phyloP scores from a whole-genome alignment of 2,329 filamentous ascomycete genomes.

The Ramichloridium luteum region DNA sequence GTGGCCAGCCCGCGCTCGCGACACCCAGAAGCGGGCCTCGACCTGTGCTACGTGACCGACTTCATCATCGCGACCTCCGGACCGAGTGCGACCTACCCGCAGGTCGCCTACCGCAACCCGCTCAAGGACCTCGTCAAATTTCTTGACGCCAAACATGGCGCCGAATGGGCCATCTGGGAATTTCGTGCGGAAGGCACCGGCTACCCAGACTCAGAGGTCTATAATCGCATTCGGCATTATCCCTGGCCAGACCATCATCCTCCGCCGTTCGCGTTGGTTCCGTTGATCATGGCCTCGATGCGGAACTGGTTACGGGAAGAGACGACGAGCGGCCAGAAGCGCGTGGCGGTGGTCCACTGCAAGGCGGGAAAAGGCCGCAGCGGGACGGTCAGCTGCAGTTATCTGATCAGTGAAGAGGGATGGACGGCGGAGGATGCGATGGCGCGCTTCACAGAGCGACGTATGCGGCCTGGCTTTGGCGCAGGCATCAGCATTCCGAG shows the following conservation, averaged over 20 bases:
- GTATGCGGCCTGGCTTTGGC: conserved; percentile 85
- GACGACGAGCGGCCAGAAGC: conserved; percentile 30
- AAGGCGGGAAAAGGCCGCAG: conserved; percentile 93
- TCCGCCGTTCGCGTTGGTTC: conserved; percentile 79
- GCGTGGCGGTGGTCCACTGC: conserved; percentile 87
- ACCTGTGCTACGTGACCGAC: conserved; percentile 91
- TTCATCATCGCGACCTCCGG: conserved; percentile 70
- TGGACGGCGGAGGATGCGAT: conserved; percentile 54
- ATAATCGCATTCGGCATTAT: conserved; percentile 75
- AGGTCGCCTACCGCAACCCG: conserved; percentile 87
- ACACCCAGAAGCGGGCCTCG: conserved; percentile 77
- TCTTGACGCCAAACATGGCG: conserved; percentile 70
- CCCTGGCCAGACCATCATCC: conserved; percentile 97
- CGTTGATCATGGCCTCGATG: conserved; percentile 85
- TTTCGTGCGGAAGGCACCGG: conserved; percentile 94
- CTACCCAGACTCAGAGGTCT: conserved; percentile 83
- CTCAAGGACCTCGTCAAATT: conserved; percentile 77
- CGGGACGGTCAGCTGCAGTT: conserved; percentile 77
- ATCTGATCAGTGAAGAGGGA: conserved; percentile 76
- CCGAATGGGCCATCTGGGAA: conserved; percentile 93
- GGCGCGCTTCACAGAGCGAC: conserved; percentile 60
- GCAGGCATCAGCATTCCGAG: conserved; percentile 86
- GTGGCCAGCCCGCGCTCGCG: conserved; percentile 75
- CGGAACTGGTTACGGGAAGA: conserved; percentile 64
- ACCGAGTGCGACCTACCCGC: conserved; percentile 76